Evolutionary conservation across 257 asterid genomes (phyloP).

Genomic region (Anisodus tanguticus): DNA sequence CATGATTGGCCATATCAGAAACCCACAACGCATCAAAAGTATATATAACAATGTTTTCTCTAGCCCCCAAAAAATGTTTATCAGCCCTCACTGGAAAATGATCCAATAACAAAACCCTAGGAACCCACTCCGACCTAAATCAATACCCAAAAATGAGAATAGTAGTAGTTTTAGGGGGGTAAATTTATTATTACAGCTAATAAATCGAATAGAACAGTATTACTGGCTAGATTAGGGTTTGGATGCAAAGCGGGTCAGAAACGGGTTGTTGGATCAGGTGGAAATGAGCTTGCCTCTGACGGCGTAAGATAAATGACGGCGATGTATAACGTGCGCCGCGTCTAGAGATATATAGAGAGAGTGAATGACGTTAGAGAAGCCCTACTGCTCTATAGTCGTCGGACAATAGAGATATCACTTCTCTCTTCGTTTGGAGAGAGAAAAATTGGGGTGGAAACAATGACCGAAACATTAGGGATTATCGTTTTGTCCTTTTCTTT

Average conservation of each 20-base stretch:
- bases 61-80: slow-evolving; percentile 39
- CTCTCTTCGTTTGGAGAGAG: slow-evolving; percentile 33
- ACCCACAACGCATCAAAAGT: slow-evolving; percentile 77
- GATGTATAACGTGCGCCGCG: slow-evolving; percentile 55
- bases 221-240: slow-evolving; percentile 28
- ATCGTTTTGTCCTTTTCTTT: background rate
- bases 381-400: slow-evolving; percentile 59
- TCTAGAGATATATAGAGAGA: slow-evolving; percentile 40
- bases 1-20: slow-evolving; percentile 84
- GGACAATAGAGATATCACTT: slow-evolving; percentile 39
- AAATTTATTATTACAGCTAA: slow-evolving; percentile 21
- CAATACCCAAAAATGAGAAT: slow-evolving; percentile 15
- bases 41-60: slow-evolving; percentile 43
- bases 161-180: background rate
- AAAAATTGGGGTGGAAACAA: slow-evolving; percentile 21
- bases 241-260: slow-evolving; percentile 25
- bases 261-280: slow-evolving; percentile 20
- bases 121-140: slow-evolving; percentile 27
- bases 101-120: slow-evolving; percentile 42
- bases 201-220: slow-evolving; percentile 32
- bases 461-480: slow-evolving; percentile 16
- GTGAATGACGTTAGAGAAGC: slow-evolving; percentile 46
- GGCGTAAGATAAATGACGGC: slow-evolving; percentile 59
- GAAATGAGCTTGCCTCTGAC: slow-evolving; percentile 49
- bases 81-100: slow-evolving; percentile 45